These are phyloP conservation scores for Hypsizygus ulmarius DNA, from an alignment of 1,284 basidiomycete species.

Conservation along the genomic window DNA sequence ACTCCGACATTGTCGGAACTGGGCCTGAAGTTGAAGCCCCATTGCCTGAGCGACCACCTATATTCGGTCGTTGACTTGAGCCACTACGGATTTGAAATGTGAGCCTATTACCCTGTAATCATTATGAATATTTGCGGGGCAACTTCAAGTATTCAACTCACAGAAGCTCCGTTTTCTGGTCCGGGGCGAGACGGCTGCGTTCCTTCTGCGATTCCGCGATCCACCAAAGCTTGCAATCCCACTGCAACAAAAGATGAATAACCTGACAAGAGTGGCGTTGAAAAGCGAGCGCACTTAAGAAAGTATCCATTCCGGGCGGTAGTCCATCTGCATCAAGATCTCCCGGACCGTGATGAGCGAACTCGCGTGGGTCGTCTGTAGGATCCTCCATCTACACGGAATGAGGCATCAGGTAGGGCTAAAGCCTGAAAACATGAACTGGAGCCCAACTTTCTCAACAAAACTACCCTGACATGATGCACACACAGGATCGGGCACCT, in stretches of 20 bases:
- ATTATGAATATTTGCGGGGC: constrained; percentile 5
- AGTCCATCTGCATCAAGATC: constrained; percentile 32
- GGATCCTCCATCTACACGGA: constrained; percentile 63
- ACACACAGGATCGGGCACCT: constrained; percentile 76
- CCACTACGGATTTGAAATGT: constrained; percentile 31
- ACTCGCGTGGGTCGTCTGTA: constrained; percentile 68
- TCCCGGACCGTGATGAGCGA: constrained; percentile 36
- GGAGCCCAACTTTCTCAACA: constrained; percentile 62
- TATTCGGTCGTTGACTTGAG: constrained; percentile 34
- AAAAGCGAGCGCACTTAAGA: constrained; percentile 42
- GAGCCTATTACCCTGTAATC: constrained; percentile 20
- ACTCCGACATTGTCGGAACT: constrained; percentile 52
- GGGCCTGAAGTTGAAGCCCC: constrained; percentile 15
- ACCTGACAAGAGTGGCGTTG: neutral
- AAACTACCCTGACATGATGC: constrained; percentile 70
- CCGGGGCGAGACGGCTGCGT: constrained; percentile 15
- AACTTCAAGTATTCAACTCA: constrained; percentile 16
- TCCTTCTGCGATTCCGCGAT: constrained; percentile 29
- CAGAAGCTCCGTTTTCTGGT: constrained; percentile 21
- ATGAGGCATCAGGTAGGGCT: constrained; percentile 4
- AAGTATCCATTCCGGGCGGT: constrained; percentile 40
- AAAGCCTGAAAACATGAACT: neutral
- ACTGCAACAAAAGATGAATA: constrained; percentile 23
- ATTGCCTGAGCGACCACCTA: constrained; percentile 16
- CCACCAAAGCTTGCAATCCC: constrained; percentile 32